Base-by-base conservation (phyloP, 2,329 filamentous ascomycete species). In the Chaetomium strumarium region DNA sequence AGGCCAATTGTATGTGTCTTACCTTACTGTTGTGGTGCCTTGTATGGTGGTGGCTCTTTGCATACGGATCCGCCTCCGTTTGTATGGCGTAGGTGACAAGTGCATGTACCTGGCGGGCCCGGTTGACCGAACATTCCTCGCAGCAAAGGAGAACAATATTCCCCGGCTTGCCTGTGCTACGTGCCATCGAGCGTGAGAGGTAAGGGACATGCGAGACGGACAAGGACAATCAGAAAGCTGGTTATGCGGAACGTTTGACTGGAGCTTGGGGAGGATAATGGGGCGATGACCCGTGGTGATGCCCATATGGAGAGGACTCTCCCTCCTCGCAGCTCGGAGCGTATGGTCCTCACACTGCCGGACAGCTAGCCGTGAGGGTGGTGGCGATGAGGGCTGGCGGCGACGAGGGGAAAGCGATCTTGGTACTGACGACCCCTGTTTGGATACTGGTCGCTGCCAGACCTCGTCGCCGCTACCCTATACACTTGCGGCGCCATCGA, bases 361-460 rank as follows among this genome's bases (percentile, higher is more conserved):
- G 14, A 17, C 39, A 39, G 51, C 37, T 16, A 33, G 46, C 47
- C 41, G 12, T 44, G 40, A 34, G n/a, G n/a, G n/a, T n/a, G n/a
- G n/a, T n/a, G n/a, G n/a, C n/a, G n/a, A n/a, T n/a, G n/a, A n/a
- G n/a, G n/a, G n/a, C n/a, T n/a, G n/a, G n/a, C n/a, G n/a, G n/a
- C n/a, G n/a, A n/a, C n/a, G n/a, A n/a, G 81, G 83, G 72, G 75
- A 78, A 67, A 74, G 77, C 71, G 78, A 74, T 70, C 72, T 79
- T 60, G 78, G 77, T 70, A 83, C 85, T 69, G 76, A 83, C 63
- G 78, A 83, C 69, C 74, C 85, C 62, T 81, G 85, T 66, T 69
- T 80, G 64, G 80, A 85, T 74, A 81, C 85, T 57, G 82, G 81
- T 70, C n/a, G n/a, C n/a, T n/a, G n/a, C n/a, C n/a, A n/a, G n/a